Evolutionary conservation across 805 yeast genomes (phyloP).

Genomic region (Kregervanrija delftensis): DNA sequence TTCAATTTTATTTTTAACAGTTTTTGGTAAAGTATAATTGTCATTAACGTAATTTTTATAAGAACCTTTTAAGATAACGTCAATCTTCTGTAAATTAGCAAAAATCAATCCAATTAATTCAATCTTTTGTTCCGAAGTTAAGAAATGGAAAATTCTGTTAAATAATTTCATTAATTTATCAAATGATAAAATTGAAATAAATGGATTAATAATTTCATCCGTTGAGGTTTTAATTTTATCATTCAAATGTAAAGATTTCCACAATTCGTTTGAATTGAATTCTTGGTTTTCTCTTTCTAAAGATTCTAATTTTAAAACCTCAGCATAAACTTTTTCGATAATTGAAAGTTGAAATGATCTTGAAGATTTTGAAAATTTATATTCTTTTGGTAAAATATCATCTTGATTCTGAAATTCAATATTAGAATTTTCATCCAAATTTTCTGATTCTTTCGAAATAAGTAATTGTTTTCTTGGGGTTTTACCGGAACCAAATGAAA

Average conservation of each 20-base stretch:
- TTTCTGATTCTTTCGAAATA: conserved; percentile 29
- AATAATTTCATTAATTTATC: conserved; percentile 86
- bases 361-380: conserved; percentile 27
- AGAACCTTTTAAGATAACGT: conserved; percentile 72
- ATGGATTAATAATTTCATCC: conserved; percentile 68
- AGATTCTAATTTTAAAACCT: conserved; percentile 75
- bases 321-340: conserved; percentile 73
- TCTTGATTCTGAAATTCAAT: conserved; percentile 17
- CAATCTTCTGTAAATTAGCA: conserved; percentile 71
- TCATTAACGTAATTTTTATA: conserved; percentile 50
- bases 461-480: conserved; percentile 85
- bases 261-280: conserved; percentile 44
- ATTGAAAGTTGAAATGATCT: conserved; percentile 54
- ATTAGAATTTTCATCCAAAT: conserved; percentile 7
- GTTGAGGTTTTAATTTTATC: conserved; percentile 44
- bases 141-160: conserved; percentile 81
- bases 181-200: conserved; percentile 72
- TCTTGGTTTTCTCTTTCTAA: conserved; percentile 50
- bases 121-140: conserved; percentile 67
- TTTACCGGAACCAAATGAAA: conserved; percentile 70
- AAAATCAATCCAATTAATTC: conserved; percentile 72
- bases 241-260: conserved; percentile 73
- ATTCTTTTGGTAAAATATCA: conserved; percentile 26
- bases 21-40: conserved; percentile 45
- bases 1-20: conserved; percentile 56